phyloP scores from a whole-genome alignment of 768 basidiomycete genomes.

The Fibroporia radiculosa region DNA sequence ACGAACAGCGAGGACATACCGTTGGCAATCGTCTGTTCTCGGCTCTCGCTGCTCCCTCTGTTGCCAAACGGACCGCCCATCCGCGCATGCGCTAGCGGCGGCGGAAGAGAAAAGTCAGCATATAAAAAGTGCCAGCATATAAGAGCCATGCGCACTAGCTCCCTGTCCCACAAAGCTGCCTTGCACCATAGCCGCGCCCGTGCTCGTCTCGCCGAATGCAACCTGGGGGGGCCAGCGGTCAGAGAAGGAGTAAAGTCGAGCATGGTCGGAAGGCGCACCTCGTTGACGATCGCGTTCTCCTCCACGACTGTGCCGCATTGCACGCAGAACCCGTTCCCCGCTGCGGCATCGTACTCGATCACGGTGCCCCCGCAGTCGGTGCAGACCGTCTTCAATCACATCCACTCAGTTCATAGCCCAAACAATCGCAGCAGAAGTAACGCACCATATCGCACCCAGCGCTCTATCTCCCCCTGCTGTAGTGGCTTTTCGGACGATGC shows the following conservation, averaged over 20 bases:
- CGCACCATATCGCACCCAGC: too few relatives aligned
- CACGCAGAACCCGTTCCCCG: conserved; percentile 81
- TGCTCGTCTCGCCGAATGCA: conserved; percentile 87
- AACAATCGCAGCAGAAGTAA: neutral
- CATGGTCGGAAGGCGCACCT: conserved; percentile 26
- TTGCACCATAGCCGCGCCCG: conserved; percentile 92
- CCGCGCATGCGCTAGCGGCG: conserved; percentile 70
- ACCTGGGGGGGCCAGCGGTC: conserved; percentile 29
- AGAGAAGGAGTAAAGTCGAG: neutral
- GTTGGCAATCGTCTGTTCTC: conserved; percentile 88
- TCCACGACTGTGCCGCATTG: conserved; percentile 87
- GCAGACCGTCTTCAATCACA: conserved; percentile 39
- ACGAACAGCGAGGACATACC: conserved; percentile 37
- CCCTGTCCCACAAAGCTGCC: conserved; percentile 89
- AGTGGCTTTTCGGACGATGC: too few relatives aligned
- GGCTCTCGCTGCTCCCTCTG: conserved; percentile 69
- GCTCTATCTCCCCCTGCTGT: too few relatives aligned
- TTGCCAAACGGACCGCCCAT: conserved; percentile 81
- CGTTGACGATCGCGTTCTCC: conserved; percentile 89
- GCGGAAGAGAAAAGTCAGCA: conserved; percentile 1
- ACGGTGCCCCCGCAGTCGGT: conserved; percentile 76
- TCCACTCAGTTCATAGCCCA: neutral
- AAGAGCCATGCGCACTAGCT: conserved; percentile 56
- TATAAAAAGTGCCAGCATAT: neutral
- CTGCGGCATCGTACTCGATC: conserved; percentile 79